Base-by-base conservation (phyloP, 2,329 filamentous ascomycete genomes). In the Cryphonectria radicalis region DNA sequence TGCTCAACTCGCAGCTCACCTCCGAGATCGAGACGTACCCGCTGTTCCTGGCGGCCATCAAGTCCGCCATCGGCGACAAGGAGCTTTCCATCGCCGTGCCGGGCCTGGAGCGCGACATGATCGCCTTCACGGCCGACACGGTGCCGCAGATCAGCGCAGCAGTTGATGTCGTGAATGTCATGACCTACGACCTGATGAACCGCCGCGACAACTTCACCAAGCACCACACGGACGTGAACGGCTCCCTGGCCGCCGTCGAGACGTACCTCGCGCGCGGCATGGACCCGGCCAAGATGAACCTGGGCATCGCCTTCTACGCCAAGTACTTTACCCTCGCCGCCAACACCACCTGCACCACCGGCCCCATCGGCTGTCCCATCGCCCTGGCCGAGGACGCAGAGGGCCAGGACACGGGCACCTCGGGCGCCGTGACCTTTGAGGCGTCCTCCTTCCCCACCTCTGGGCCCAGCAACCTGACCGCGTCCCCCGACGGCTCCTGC, bases 151-250 rank as follows among this genome's bases (percentile, higher is more conserved):
- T 93, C 76, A 85, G 83, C 75, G 76, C 82, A 5, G 82, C 84
- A 0, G 85, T 93, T 22, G 90, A 93, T 76, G 90, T 90, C 74
- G 83, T 93, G 77, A 93, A 93, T 75, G 82, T 86, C 76, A 87
- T 93, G 91, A 85, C 87, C 1, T 93, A 93, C 78, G 91, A 93
- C 76, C 80, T 92, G 69, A 89, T 91, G 84, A 92, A 92, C 81
- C 87, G 91, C 46, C 88, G 92, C 46, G 88, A 93, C 80, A 88
- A 80, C 60, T 77, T 82, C 13, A 92, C 91, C 3, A 84, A 82
- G 46, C 91, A 93, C 78, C 90, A 92, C 77, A 90, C 86, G 60
- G 88, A 89, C n/a, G 82, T 93, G 8, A 76, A 81, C 19, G 85
- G 82, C 13, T 90, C 90, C 0, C 79, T 85, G 8, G 81, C 84